A percentile compares a stretch with the other conserved stretches of the same genome.
These are phyloP conservation scores for Rhizophagus sp. DNA, from an alignment of 192 early-diverging fungal species.

Conservation along the genomic window DNA sequence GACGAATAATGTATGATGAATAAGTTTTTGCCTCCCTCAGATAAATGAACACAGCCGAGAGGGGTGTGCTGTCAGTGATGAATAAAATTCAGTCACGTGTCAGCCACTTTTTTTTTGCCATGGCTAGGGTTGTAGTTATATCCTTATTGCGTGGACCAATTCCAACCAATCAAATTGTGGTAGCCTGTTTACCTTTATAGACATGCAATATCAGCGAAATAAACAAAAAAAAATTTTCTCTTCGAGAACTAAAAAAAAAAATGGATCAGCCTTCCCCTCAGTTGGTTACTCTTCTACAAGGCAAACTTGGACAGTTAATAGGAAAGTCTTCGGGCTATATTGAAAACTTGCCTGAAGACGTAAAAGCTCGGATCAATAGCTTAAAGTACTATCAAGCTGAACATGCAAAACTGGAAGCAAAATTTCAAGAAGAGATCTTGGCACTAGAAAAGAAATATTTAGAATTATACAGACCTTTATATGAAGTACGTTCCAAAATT, in stretches of 20 bases:
- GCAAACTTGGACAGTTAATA: constrained; percentile 75
- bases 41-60: no score
- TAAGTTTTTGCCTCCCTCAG: no score
- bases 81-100: no score
- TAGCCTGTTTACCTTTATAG: no score
- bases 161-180: no score
- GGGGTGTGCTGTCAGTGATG: no score
- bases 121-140: no score
- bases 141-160: no score
- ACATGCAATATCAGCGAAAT: no score
- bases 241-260: neutral
- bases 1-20: no score
- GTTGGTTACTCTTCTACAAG: constrained; percentile 62
- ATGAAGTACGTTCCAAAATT: constrained; percentile 82
- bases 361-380: constrained; percentile 84
- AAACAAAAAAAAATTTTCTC: neutral
- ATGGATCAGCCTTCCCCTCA: constrained; percentile 19
- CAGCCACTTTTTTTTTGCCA: no score
- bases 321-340: constrained; percentile 76
- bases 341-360: constrained; percentile 69
- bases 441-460: constrained; percentile 97
- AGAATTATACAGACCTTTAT: constrained; percentile 82
- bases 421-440: constrained; percentile 93
- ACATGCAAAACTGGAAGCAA: constrained; percentile 79
- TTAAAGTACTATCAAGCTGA: constrained; percentile 88